These are phyloP conservation scores for Rhizoclosmatium sp. DNA, from an alignment of 192 early-diverging fungal genomes.

Conservation along the genomic window DNA sequence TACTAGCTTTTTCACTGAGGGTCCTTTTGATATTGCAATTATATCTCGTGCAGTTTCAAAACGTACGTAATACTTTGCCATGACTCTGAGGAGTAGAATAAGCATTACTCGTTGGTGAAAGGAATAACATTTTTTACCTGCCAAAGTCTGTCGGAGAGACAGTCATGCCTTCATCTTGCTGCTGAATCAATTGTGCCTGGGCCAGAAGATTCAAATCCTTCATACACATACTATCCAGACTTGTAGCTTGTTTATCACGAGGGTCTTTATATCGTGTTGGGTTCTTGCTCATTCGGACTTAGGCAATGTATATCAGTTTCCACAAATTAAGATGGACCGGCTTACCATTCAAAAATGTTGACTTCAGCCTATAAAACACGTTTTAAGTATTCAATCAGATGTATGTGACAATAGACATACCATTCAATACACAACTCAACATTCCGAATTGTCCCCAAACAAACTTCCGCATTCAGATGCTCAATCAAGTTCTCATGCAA, in stretches of 20 bases:
- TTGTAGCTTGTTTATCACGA: slow-evolving; percentile 24
- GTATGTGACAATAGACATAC: slow-evolving; percentile 27
- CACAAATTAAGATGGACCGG: not conserved
- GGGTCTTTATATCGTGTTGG: slow-evolving; percentile 55
- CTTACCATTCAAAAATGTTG: slow-evolving; percentile 63
- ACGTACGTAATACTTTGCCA: slow-evolving; percentile 56
- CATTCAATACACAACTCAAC: slow-evolving; percentile 53
- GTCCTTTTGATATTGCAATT: slow-evolving; percentile 2
- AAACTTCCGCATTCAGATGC: slow-evolving; percentile 62
- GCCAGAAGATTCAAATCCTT: slow-evolving; percentile 54
- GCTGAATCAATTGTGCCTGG: slow-evolving; percentile 28
- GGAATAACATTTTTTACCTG: too few relatives aligned
- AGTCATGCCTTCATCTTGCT: slow-evolving; percentile 23
- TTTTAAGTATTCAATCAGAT: not conserved
- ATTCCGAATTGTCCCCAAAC: slow-evolving; percentile 49
- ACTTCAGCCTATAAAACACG: slow-evolving; percentile 53
- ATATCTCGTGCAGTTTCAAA: slow-evolving; percentile 47
- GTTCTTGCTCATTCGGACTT: slow-evolving; percentile 61
- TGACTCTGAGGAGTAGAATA: slow-evolving; percentile 20
- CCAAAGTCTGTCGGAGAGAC: slow-evolving; percentile 57
- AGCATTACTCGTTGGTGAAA: too few relatives aligned
- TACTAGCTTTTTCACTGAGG: slow-evolving; percentile 22
- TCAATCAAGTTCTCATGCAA: slow-evolving; percentile 70
- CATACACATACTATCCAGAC: slow-evolving; percentile 53
- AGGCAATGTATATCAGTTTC: not conserved